Conservation (phyloP, 1,139 yeast species). For the Hyphopichia wangnamkhiaoensis region DNA sequence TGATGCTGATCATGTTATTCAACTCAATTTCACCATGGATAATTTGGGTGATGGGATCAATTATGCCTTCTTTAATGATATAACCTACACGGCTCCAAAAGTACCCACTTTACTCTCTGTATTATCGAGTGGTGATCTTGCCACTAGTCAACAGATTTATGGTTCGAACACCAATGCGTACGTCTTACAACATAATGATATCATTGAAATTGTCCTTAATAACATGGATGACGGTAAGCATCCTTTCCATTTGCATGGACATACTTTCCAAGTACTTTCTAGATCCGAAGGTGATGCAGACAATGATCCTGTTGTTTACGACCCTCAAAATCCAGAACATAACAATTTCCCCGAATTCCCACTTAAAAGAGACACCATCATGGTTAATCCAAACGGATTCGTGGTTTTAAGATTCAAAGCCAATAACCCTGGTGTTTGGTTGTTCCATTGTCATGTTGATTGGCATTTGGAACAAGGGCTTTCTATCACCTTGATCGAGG, state of each 20-base stretch:
- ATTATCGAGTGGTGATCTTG: conserved; percentile 59
- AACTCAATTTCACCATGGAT: conserved; percentile 72
- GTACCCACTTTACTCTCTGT: conserved; percentile 82
- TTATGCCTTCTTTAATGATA: conserved; percentile 87
- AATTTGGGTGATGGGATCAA: conserved; percentile 80
- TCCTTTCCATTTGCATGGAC: conserved; percentile 91
- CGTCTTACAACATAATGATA: conserved; percentile 69
- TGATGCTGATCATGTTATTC: conserved; percentile 67
- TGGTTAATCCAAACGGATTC: conserved; percentile 67
- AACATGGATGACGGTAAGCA: conserved; percentile 76
- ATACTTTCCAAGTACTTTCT: conserved; percentile 61
- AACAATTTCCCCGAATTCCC: conserved; percentile 51
- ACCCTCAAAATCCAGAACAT: conserved; percentile 32
- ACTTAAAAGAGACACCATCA: conserved; percentile 68
- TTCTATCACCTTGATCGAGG: conserved; percentile 53
- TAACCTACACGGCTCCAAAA: conserved; percentile 74
- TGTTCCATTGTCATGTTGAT: conserved; percentile 66
- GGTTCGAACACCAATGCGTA: conserved; percentile 78
- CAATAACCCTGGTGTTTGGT: conserved; percentile 64
- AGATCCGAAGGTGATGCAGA: conserved; percentile 37
- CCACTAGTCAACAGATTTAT: conserved; percentile 49
- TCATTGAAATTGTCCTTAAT: conserved; percentile 67
- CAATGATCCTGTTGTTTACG: conserved; percentile 39
- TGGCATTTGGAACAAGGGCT: conserved; percentile 68
- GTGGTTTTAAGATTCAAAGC: conserved; percentile 60